Evolutionary conservation across 129 eudicot species (phyloP).

Genomic region (Helianthus tuberosus): DNA sequence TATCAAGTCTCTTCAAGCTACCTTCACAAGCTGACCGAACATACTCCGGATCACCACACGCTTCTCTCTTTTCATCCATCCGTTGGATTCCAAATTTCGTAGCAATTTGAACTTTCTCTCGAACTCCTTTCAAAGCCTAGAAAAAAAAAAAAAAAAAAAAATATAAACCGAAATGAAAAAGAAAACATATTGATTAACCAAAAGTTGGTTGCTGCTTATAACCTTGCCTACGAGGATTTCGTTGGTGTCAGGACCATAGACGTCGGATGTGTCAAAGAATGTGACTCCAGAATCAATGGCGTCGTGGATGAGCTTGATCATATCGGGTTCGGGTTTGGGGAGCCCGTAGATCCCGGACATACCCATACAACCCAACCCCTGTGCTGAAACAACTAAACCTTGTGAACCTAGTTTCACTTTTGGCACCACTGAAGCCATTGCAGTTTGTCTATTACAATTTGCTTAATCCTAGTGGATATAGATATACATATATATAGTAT

Average conservation of each 20-base stretch:
- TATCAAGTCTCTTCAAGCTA: slow-evolving; percentile 57
- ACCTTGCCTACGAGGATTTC: slow-evolving; percentile 55
- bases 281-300: slow-evolving; percentile 53
- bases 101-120: slow-evolving; percentile 51
- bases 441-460: not conserved
- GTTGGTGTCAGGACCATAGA: slow-evolving; percentile 55
- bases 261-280: slow-evolving; percentile 52
- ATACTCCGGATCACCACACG: slow-evolving; percentile 50
- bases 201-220: too few relatives aligned
- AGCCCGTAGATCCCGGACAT: slow-evolving; percentile 46
- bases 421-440: slow-evolving; percentile 16
- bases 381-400: slow-evolving; percentile 52
- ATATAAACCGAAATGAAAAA: too few relatives aligned
- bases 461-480: not conserved
- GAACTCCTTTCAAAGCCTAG: slow-evolving; percentile 49
- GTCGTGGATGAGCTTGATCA: slow-evolving; percentile 53
- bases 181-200: too few relatives aligned
- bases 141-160: too few relatives aligned
- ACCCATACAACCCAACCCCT: slow-evolving; percentile 55
- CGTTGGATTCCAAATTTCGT: slow-evolving; percentile 43
- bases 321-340: slow-evolving; percentile 49
- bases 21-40: slow-evolving; percentile 57
- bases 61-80: slow-evolving; percentile 19
- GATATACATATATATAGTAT: too few relatives aligned
- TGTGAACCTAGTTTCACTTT: slow-evolving; percentile 49